phyloP scores from a whole-genome alignment of 345 rosid species.

The Lumnitzera littorea region DNA sequence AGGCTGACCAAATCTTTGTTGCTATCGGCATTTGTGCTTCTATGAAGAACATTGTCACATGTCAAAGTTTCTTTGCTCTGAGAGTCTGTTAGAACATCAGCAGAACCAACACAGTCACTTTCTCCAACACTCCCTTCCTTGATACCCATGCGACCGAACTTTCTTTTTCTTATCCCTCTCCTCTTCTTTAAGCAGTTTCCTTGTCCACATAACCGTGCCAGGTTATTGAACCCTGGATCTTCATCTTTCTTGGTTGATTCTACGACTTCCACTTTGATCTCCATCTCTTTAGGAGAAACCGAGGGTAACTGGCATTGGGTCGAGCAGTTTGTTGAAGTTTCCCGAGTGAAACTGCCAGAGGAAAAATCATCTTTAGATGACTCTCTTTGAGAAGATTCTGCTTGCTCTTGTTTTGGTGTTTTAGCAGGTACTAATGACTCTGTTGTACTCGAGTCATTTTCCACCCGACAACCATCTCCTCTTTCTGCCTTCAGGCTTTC shows the following conservation, averaged over 20 bases:
- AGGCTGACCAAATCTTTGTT: slow-evolving; percentile 14
- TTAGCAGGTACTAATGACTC: slow-evolving; percentile 46
- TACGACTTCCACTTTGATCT: slow-evolving; percentile 29
- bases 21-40: slow-evolving; percentile 22
- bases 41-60: slow-evolving; percentile 24
- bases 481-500: slow-evolving; percentile 59
- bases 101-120: slow-evolving; percentile 43
- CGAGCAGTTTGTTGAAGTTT: slow-evolving; percentile 46
- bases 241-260: slow-evolving; percentile 24
- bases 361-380: slow-evolving; percentile 60
- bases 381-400: slow-evolving; percentile 53
- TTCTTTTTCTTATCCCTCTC: slow-evolving; percentile 86
- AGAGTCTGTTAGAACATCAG: slow-evolving; percentile 31
- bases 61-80: slow-evolving; percentile 38
- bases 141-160: slow-evolving; percentile 46
- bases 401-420: slow-evolving; percentile 33
- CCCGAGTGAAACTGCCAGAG: slow-evolving; percentile 77
- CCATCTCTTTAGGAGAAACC: slow-evolving; percentile 24
- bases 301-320: slow-evolving; percentile 26
- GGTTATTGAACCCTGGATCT: slow-evolving; percentile 22
- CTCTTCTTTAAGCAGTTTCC: slow-evolving; percentile 39
- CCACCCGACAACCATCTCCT: slow-evolving; percentile 24
- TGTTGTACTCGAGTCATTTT: slow-evolving; percentile 56
- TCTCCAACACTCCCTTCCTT: slow-evolving; percentile 65
- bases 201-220: slow-evolving; percentile 32